Evolutionary conservation across 768 basidiomycete species (phyloP).

Genomic region (Suillus sp.): DNA sequence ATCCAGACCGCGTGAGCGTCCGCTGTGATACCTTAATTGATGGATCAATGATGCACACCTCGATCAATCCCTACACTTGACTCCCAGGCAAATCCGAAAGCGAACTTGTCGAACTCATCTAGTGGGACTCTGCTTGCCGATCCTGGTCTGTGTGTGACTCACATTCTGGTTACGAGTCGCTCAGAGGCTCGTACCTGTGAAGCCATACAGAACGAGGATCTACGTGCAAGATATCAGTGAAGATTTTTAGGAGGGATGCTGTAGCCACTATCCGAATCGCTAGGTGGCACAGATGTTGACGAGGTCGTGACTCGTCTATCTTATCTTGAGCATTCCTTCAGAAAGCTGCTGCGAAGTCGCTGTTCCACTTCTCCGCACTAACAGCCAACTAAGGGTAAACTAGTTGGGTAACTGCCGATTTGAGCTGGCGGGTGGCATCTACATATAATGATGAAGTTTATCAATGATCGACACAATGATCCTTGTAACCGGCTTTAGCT

Average conservation of each 20-base stretch:
- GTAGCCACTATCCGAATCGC: neutral
- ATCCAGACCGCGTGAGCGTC: no score
- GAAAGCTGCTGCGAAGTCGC: no score
- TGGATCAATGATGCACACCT: no score
- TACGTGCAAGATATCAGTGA: neutral
- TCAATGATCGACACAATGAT: no score
- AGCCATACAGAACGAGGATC: neutral
- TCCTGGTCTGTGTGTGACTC: neutral
- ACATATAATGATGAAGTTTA: no score
- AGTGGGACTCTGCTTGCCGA: neutral
- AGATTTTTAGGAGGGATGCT: neutral
- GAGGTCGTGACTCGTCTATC: neutral
- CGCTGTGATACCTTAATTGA: no score
- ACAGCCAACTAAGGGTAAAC: neutral
- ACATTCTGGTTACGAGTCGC: neutral
- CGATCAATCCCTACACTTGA: neutral
- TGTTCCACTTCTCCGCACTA: neutral
- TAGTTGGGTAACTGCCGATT: no score
- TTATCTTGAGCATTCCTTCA: neutral
- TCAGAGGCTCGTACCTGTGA: neutral
- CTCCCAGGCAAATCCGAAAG: neutral
- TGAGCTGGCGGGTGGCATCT: no score
- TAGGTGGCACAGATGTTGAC: no score
- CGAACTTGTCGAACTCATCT: neutral
- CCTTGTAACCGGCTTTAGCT: no score